Evolutionary conservation across 2,329 filamentous ascomycete genomes (phyloP).

Genomic region (Coniochaeta ligniaria): DNA sequence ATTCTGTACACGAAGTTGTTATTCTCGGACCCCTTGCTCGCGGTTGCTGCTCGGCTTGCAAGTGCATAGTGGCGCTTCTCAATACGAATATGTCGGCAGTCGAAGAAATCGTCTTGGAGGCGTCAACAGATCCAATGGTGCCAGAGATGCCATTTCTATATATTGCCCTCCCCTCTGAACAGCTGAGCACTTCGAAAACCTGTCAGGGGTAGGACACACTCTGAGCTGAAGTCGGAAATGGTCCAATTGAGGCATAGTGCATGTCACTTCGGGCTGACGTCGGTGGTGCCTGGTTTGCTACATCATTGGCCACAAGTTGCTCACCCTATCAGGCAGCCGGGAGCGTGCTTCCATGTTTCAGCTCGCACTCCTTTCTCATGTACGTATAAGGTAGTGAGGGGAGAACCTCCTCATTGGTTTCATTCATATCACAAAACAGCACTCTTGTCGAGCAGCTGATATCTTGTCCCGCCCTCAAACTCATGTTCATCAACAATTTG

Average conservation of each 20-base stretch:
- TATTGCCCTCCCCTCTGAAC: neutral
- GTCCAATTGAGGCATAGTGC: neutral
- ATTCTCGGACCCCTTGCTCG: slow-evolving; percentile 8
- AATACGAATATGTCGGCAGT: too few relatives aligned
- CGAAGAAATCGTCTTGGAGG: neutral
- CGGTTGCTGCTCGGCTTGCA: neutral
- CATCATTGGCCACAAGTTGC: neutral
- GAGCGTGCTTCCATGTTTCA: neutral
- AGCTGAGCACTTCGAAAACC: neutral
- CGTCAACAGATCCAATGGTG: neutral
- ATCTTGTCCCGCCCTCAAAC: too few relatives aligned
- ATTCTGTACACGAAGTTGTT: slow-evolving; percentile 38
- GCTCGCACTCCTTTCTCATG: neutral
- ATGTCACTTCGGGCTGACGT: neutral
- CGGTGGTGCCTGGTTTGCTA: neutral
- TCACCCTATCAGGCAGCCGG: neutral
- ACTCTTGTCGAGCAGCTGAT: too few relatives aligned
- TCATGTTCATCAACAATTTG: too few relatives aligned
- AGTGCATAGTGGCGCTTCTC: neutral
- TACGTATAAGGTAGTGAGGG: too few relatives aligned
- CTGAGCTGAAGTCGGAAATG: neutral
- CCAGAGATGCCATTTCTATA: neutral
- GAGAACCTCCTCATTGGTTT: too few relatives aligned
- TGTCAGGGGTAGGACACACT: neutral
- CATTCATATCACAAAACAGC: too few relatives aligned